These are phyloP conservation scores for Tylopilus felleus DNA, from an alignment of 768 basidiomycete genomes.

Conservation along the genomic window DNA sequence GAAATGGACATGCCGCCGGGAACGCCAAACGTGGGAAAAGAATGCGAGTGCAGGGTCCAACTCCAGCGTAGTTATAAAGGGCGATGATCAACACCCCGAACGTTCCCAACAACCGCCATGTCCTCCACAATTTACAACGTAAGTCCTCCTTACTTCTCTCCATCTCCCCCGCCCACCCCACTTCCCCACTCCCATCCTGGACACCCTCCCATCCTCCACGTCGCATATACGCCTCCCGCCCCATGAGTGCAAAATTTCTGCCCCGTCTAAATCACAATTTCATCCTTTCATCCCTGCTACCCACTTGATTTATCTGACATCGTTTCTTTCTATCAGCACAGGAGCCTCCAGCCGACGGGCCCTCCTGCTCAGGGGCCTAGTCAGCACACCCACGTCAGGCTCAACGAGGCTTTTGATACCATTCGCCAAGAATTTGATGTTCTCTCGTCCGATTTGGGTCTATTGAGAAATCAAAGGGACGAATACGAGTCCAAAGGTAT, in stretches of 20 bases:
- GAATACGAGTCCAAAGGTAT: conserved; percentile 87
- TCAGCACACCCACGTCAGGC: conserved; percentile 42
- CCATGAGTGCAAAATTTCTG: conserved; percentile 26
- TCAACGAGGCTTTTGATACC: conserved; percentile 77
- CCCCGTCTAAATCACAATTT: conserved; percentile 1
- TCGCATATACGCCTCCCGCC: neutral
- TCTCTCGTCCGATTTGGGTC: conserved; percentile 61
- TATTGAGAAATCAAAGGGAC: conserved; percentile 74
- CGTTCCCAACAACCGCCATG: conserved; percentile 37
- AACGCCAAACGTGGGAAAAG: conserved; percentile 36
- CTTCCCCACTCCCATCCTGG: neutral
- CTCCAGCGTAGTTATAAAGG: conserved; percentile 35
- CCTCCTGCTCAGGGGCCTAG: conserved; percentile 42
- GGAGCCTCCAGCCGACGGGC: conserved; percentile 51
- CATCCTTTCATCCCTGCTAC: neutral
- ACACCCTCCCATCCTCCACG: neutral
- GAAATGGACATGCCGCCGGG: conserved; percentile 34
- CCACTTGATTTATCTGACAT: conserved; percentile 16
- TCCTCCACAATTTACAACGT: conserved; percentile 40
- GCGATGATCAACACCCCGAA: conserved; percentile 38
- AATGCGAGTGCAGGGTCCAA: conserved; percentile 34
- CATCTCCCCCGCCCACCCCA: neutral
- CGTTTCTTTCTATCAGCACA: conserved; percentile 36
- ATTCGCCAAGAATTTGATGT: conserved; percentile 84
- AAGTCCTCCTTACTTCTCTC: conserved; percentile 16